Evolutionary conservation across 163 green algal genomes (phyloP), one percentile per base, ranked within the genome.

Genomic region (Chlorella variabilis): DNA sequence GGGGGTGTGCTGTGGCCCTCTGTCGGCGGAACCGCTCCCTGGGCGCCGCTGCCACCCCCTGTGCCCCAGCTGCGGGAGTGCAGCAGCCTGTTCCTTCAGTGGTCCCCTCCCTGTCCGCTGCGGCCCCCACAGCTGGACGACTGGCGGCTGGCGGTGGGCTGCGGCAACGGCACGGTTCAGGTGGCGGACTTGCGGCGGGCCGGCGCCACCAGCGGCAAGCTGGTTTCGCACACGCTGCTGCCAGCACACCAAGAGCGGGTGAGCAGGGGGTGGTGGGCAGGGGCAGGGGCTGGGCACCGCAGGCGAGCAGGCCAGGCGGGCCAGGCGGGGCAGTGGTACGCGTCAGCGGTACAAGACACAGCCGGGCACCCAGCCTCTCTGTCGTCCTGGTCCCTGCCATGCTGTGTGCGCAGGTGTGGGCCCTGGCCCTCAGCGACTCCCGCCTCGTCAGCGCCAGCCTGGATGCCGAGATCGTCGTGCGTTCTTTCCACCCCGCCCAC

Each of bases 361-460:
- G 29, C 61, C 41, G 15, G 58, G 25, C 45, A 2, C 48, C 31
- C 45, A 33, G 2, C 5, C 29, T 42, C n/a, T n/a, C n/a, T n/a
- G n/a, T n/a, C n/a, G n/a, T n/a, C n/a, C n/a, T n/a, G n/a, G n/a
- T n/a, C n/a, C n/a, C n/a, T n/a, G n/a, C n/a, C n/a, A n/a, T n/a
- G n/a, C n/a, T n/a, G n/a, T n/a, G n/a, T n/a, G n/a, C n/a, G 70
- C 71, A 78, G 71, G 71, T 78, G 23, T 78, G 71, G 71, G 71
- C 71, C 41, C 71, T 78, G 34, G 71, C 71, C 20, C 71, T 78
- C 8, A 51, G 36, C 13, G 71, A 67, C 23, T 63, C 49, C 0
- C 71, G 29, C 33, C 49, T 78, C 13, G 39, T 78, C 49, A 67
- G 49, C 34, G 71, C 71, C 25, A 51, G 49, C 33, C 71, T 78